Evolutionary conservation across 495 filamentous ascomycete species (phyloP).

Genomic region (Aspergillus campestris): DNA sequence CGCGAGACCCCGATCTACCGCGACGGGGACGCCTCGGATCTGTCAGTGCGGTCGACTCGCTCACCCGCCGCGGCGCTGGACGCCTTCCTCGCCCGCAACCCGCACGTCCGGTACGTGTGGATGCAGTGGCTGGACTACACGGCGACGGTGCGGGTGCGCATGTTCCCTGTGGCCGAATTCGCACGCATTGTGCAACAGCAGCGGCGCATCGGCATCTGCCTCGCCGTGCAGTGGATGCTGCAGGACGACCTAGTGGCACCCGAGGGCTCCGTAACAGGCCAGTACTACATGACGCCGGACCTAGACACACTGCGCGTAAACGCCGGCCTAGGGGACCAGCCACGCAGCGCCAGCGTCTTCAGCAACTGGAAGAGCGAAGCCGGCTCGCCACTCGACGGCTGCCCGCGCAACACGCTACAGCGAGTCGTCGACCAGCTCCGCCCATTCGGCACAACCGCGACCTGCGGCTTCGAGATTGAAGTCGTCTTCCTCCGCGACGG

Average conservation of each 20-base stretch:
- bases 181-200: conserved; percentile 45
- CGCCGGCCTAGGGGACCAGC: conserved; percentile 32
- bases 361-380: conserved; percentile 45
- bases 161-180: conserved; percentile 63
- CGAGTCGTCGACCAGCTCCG: conserved; percentile 39
- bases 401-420: conserved; percentile 51
- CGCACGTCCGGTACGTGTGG: conserved; percentile 49
- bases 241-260: conserved; percentile 34
- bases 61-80: conserved; percentile 11
- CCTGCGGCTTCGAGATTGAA: conserved; percentile 78
- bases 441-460: conserved; percentile 39
- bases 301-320: conserved; percentile 46
- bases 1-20: conserved; percentile 12
- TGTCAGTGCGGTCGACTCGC: not conserved
- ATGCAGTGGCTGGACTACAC: conserved; percentile 80
- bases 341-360: conserved; percentile 48
- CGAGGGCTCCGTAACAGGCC: conserved; percentile 40
- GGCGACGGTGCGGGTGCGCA: conserved; percentile 53
- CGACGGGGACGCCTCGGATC: not conserved
- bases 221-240: conserved; percentile 48
- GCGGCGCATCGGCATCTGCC: conserved; percentile 46
- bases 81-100: conserved; percentile 17
- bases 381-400: conserved; percentile 26
- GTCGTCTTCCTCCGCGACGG: conserved; percentile 53
- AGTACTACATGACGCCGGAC: conserved; percentile 54